Evolutionary conservation across 2,329 filamentous ascomycete genomes (phyloP).

Genomic region (Magnaporthales sp.): DNA sequence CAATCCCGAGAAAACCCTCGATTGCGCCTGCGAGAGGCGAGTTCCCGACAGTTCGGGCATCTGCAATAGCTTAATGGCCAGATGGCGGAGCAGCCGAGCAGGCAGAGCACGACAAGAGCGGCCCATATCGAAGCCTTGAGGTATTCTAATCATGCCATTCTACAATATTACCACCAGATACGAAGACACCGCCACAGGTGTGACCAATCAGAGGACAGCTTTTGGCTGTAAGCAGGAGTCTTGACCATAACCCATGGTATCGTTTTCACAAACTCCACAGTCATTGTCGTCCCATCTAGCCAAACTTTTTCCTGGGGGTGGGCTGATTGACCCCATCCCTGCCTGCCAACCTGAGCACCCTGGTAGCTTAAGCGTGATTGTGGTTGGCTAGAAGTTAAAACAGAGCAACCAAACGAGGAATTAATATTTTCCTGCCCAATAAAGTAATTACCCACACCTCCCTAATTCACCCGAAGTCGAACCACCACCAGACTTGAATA

Average conservation of each 20-base stretch:
- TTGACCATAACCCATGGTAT: neutral
- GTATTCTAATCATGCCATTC: neutral
- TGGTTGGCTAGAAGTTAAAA: neutral
- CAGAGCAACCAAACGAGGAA: neutral
- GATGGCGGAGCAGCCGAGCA: neutral
- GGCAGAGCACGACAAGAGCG: neutral
- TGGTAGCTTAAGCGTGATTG: neutral
- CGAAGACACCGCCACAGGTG: neutral
- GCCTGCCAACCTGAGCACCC: neutral
- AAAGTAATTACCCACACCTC: neutral
- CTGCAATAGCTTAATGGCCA: neutral
- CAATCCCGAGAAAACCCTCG: slow-evolving; percentile 1
- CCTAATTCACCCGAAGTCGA: neutral
- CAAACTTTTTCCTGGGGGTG: neutral
- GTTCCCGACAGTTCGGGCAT: neutral
- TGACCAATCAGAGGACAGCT: neutral
- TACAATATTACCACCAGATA: slow-evolving; percentile 1
- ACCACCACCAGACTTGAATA: neutral
- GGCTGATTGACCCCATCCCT: slow-evolving; percentile 4
- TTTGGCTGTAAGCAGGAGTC: neutral
- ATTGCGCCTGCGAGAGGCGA: neutral
- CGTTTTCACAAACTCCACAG: neutral
- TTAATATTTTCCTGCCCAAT: neutral
- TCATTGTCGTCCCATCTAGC: slow-evolving; percentile 2
- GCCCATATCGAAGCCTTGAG: neutral